Evolutionary conservation across 1,284 basidiomycete species (phyloP).

Genomic region (Pseudozyma hubeiensis): DNA sequence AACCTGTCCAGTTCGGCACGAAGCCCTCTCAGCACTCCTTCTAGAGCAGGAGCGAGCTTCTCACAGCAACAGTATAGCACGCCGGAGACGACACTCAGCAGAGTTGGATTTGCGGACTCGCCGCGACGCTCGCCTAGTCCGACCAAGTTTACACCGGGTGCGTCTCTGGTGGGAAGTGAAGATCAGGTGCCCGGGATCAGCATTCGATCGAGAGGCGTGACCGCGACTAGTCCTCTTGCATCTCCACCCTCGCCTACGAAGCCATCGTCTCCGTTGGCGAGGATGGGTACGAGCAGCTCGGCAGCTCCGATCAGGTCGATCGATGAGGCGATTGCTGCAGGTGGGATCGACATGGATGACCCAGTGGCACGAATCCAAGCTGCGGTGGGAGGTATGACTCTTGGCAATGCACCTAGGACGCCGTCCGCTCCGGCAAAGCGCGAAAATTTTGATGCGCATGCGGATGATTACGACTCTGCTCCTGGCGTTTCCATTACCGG

Average conservation of each 20-base stretch:
- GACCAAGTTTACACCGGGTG: conserved; percentile 37
- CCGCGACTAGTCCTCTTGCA: conserved; percentile 11
- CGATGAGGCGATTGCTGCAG: conserved; percentile 44
- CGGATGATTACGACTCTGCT: neutral
- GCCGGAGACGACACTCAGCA: conserved; percentile 31
- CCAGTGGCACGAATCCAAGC: conserved; percentile 33
- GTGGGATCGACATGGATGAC: conserved; percentile 22
- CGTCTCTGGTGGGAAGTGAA: conserved; percentile 21
- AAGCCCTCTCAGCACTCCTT: conserved; percentile 27
- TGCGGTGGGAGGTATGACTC: conserved; percentile 31
- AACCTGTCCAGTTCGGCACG: conserved; percentile 21
- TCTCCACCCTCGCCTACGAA: conserved; percentile 23
- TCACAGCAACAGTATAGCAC: conserved; percentile 27
- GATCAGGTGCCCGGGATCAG: conserved; percentile 37
- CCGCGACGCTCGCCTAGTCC: conserved; percentile 42
- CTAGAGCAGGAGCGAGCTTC: conserved; percentile 14
- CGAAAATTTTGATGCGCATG: conserved; percentile 6
- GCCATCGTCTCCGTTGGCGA: conserved; percentile 10
- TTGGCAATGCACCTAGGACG: neutral
- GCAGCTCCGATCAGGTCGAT: conserved; percentile 38
- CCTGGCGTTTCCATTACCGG: conserved; percentile 7
- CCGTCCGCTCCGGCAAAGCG: neutral
- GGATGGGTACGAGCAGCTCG: conserved; percentile 9
- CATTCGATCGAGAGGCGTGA: conserved; percentile 28
- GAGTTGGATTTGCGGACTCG: conserved; percentile 5